phyloP scores from a whole-genome alignment of 257 asterid species.

The Buddleja alternifolia region DNA sequence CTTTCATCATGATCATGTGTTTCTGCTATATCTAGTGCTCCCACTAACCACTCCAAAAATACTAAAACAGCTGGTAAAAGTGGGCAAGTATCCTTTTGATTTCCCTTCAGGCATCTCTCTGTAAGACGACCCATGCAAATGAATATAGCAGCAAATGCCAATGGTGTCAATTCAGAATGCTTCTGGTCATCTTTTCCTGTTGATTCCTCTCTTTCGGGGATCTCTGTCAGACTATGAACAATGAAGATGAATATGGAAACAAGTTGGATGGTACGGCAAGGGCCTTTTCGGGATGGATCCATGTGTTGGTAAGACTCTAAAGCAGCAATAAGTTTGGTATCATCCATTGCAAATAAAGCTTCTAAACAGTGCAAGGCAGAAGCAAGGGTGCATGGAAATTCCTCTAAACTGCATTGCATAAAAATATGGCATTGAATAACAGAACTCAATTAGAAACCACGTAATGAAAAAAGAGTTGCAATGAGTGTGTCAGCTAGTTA shows the following conservation, averaged over 20 bases:
- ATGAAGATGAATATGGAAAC: constrained; percentile 75
- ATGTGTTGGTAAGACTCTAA: constrained; percentile 58
- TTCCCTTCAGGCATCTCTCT: constrained; percentile 58
- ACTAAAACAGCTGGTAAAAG: constrained; percentile 73
- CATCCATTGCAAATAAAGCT: constrained; percentile 48
- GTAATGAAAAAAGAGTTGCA: background rate
- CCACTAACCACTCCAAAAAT: constrained; percentile 79
- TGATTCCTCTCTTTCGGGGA: constrained; percentile 41
- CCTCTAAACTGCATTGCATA: constrained; percentile 67
- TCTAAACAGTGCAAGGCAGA: constrained; percentile 66
- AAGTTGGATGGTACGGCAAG: constrained; percentile 75
- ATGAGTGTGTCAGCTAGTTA: background rate
- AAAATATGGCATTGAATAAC: constrained; percentile 13
- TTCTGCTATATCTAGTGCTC: constrained; percentile 48
- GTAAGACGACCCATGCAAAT: constrained; percentile 68
- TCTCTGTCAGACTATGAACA: constrained; percentile 47
- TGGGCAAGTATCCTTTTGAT: constrained; percentile 41
- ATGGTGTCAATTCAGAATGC: constrained; percentile 41
- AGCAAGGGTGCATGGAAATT: constrained; percentile 61
- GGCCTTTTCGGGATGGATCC: constrained; percentile 69
- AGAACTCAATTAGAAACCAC: constrained; percentile 19
- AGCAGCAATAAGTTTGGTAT: constrained; percentile 44
- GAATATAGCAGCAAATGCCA: constrained; percentile 64
- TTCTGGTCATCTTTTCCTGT: constrained; percentile 36
- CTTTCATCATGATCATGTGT: constrained; percentile 49